Evolutionary conservation across 2,329 filamentous ascomycete genomes (phyloP), one percentile per base, ranked within the genome.

Genomic region (Exophiala xenobiotica): DNA sequence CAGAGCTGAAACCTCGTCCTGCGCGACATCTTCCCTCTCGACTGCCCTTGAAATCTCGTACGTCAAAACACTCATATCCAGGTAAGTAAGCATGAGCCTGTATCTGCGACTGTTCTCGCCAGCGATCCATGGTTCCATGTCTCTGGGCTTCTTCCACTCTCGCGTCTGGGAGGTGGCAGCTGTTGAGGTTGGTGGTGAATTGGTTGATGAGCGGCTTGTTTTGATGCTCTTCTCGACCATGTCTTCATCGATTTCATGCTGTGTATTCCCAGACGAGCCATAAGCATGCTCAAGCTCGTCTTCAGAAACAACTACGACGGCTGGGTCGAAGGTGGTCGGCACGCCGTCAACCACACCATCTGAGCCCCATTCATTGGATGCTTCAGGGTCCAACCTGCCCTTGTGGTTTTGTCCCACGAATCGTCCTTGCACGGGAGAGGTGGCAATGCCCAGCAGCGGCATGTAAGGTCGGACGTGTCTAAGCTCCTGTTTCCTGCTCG

Each of bases 81-180:
- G 67, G 63, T 78, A 85, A 53, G 75, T 74, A 61, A 86, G 66
- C 55, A 86, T 64, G 16, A 86, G 57, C 22, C 82, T 65, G 55
- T 76, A 77, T 38, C 69, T 68, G 16, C 74, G 71, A 12, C 69
- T 74, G 16, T 66, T 65, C 37, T 71, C 68, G 43, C 63, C 65
- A 11, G 70, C 67, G 33, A 69, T 68, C 69, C 72, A 74, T 35
- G 59, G 33, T 49, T 64, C 57, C 23, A 58, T 51, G 16, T 39
- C 22, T 47, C 55, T 56, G 8, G 57, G 53, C n/a, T 41, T 26
- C 14, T 45, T 27, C 57, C 61, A 62, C 5, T 27, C 35, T 14
- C 58, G 42, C 6, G 27, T 14, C 46, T 58, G 55, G 7, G 42
- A 45, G 20, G 45, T 50, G 9, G 31, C 37, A 27, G 19, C 41